Percentiles rank a stretch among this genome's conserved stretches.
These are phyloP conservation scores for Beauveria pseudobassiana DNA, from an alignment of 2,329 filamentous ascomycete genomes.

Conservation along the genomic window DNA sequence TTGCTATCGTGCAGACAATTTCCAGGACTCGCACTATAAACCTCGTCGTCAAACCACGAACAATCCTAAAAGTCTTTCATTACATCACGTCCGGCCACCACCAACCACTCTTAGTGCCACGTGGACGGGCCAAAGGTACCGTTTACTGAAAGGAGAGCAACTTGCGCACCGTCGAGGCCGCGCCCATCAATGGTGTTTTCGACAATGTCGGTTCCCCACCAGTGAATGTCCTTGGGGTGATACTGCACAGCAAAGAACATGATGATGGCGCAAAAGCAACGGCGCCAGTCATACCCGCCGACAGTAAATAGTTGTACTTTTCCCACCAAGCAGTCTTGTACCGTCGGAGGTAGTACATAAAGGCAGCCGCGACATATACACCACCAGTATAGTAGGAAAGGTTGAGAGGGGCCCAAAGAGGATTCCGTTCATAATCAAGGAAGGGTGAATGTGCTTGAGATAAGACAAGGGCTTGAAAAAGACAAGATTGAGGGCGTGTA, in stretches of 20 bases:
- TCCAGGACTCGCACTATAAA: conserved; percentile 1
- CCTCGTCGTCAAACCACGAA: background rate
- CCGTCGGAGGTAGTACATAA: conserved; percentile 35
- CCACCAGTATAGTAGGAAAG: conserved; percentile 35
- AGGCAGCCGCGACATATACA: conserved; percentile 31
- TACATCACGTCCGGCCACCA: background rate
- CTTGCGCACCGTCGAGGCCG: background rate
- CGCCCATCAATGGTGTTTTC: conserved; percentile 15
- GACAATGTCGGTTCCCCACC: conserved; percentile 33
- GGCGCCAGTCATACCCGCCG: conserved; percentile 31
- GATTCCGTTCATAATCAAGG: conserved; percentile 33
- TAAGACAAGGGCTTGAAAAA: conserved; percentile 19
- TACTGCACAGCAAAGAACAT: conserved; percentile 36
- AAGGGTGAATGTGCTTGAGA: conserved; percentile 32
- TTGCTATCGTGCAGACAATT: background rate
- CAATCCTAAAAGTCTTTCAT: no score
- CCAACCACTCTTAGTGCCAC: background rate
- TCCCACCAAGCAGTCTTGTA: conserved; percentile 35
- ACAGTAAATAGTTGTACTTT: conserved; percentile 38
- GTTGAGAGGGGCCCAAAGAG: conserved; percentile 36
- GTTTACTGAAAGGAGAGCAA: background rate
- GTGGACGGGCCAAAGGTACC: conserved; percentile 4
- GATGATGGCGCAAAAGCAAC: conserved; percentile 32
- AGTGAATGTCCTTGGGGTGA: conserved; percentile 27
- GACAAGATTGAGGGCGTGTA: conserved; percentile 15